Evolutionary conservation across 2,329 filamentous ascomycete genomes (phyloP), one percentile per base, ranked within the genome.

Genomic region (Herpotrichia juniperi): DNA sequence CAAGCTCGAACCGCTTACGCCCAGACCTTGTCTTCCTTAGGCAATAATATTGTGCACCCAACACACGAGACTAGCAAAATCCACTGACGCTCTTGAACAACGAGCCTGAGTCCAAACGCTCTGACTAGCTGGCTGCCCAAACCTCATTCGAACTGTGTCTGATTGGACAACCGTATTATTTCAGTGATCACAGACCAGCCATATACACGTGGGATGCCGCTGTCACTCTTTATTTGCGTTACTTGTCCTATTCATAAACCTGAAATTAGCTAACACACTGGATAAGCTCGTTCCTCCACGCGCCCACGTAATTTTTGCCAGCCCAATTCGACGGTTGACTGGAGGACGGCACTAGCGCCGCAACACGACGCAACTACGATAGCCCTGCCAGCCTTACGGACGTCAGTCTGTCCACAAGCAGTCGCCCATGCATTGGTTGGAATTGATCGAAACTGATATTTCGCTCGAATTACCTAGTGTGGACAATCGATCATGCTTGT

Each of bases 321-420:
- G 16, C 34, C 16, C 22, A 16, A 24, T 30, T 17, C 26, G 16
- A 44, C 42, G 19, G 30, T 30, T 19, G 24, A 44, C 24, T 44
- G 21, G 42, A n/a, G 42, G 24, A 17, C 17, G 17, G 25, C 24
- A 4, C 10, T 16, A 42, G 10, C 10, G 6, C 39, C 39, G 11
- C 22, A 14, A 30, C n/a, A 30, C 19, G 25, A 16, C n/a, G n/a
- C 7, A 8, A 31, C 42, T 26, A 28, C 42, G 22, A 21, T 44
- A 21, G 24, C 42, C 42, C 22, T 44, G 42, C 25, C 42, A 44
- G 42, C 42, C 42, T 19, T 31, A 44, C 26, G 25, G 9, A 44
- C 42, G 25, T 31, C 25, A 44, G 17, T 44, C 24, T 44, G 12
- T 11, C 16, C 42, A 26, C 17, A 44, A 44, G 26, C 14, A 31